Evolutionary conservation across 2,329 filamentous ascomycete species (phyloP).

Genomic region (Pseudopyrenochaeta lycopersici): DNA sequence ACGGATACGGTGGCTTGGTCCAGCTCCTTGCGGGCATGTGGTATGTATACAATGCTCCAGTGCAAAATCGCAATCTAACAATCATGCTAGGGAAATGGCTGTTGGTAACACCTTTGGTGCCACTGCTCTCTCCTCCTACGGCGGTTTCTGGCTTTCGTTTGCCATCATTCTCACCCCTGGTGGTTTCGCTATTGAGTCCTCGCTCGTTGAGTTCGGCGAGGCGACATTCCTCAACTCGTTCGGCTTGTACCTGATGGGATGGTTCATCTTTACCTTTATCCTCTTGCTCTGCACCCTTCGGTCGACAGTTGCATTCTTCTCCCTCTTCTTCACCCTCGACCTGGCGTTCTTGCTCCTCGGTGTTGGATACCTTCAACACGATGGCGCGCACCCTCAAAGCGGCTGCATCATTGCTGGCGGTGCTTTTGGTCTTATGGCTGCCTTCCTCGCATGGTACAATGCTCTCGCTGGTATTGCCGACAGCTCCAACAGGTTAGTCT

Average conservation of each 20-base stretch:
- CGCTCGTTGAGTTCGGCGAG: slow-evolving; percentile 43
- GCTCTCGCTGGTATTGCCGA: slow-evolving; percentile 65
- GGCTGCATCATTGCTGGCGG: slow-evolving; percentile 62
- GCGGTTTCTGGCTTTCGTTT: slow-evolving; percentile 69
- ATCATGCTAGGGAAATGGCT: slow-evolving; percentile 57
- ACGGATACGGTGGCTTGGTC: slow-evolving; percentile 60
- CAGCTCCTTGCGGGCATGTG: slow-evolving; percentile 64
- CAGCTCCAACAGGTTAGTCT: slow-evolving; percentile 57
- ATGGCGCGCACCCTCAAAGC: slow-evolving; percentile 51
- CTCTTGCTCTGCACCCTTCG: slow-evolving; percentile 65
- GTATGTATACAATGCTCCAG: slow-evolving; percentile 50
- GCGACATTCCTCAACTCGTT: slow-evolving; percentile 62
- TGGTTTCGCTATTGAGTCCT: slow-evolving; percentile 58
- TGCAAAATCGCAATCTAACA: background rate
- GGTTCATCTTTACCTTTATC: slow-evolving; percentile 67
- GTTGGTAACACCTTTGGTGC: slow-evolving; percentile 71
- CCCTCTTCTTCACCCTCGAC: slow-evolving; percentile 66
- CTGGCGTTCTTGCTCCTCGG: slow-evolving; percentile 67
- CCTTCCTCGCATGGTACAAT: slow-evolving; percentile 65
- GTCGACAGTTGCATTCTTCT: slow-evolving; percentile 67
- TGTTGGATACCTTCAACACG: slow-evolving; percentile 60
- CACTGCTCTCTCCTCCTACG: slow-evolving; percentile 68
- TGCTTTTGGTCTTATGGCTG: slow-evolving; percentile 62
- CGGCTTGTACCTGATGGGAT: slow-evolving; percentile 67
- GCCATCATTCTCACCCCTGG: slow-evolving; percentile 67